Conservation (phyloP, 192 early-diverging fungal species). For the Coemansia sp. region DNA sequence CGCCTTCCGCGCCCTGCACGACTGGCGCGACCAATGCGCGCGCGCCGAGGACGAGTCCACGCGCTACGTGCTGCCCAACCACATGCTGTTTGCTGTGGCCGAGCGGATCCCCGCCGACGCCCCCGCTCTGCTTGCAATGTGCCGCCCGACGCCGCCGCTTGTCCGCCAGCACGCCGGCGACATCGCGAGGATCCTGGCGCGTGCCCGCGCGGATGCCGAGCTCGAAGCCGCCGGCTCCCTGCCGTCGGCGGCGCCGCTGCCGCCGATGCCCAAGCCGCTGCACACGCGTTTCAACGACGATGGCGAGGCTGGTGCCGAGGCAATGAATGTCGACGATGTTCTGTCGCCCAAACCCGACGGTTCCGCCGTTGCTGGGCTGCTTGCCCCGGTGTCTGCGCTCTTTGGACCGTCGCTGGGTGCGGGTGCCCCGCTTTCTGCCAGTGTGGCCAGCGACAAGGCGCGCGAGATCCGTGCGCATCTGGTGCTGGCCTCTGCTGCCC, state of each 20-base stretch:
- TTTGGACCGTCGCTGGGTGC: slow-evolving; percentile 19
- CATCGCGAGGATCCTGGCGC: slow-evolving; percentile 49
- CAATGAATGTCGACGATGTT: slow-evolving; percentile 10
- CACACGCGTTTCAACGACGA: slow-evolving; percentile 46
- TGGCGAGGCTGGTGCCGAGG: background rate
- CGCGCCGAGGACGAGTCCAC: slow-evolving; percentile 91
- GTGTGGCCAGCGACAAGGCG: slow-evolving; percentile 5
- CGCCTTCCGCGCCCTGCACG: slow-evolving; percentile 86
- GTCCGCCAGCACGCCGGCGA: slow-evolving; percentile 83
- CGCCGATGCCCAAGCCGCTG: slow-evolving; percentile 4
- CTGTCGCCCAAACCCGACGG: slow-evolving; percentile 13
- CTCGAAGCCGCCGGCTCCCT: slow-evolving; percentile 3
- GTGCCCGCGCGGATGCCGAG: slow-evolving; percentile 9
- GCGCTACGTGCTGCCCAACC: slow-evolving; percentile 86
- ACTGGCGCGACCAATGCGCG: slow-evolving; percentile 89
- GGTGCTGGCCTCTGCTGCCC: slow-evolving; percentile 29
- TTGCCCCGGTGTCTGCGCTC: slow-evolving; percentile 21
- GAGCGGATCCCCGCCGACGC: slow-evolving; percentile 72
- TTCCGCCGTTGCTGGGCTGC: slow-evolving; percentile 7
- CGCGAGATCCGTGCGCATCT: slow-evolving; percentile 34
- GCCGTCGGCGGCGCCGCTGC: background rate
- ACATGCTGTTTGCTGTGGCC: slow-evolving; percentile 79
- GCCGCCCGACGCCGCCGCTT: slow-evolving; percentile 78
- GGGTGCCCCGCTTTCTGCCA: background rate
- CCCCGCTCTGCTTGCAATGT: slow-evolving; percentile 67